A percentile compares a stretch with the other conserved stretches of the same genome.
phyloP scores from a whole-genome alignment of 2,329 filamentous ascomycete species.

The Calonectria crousiana region DNA sequence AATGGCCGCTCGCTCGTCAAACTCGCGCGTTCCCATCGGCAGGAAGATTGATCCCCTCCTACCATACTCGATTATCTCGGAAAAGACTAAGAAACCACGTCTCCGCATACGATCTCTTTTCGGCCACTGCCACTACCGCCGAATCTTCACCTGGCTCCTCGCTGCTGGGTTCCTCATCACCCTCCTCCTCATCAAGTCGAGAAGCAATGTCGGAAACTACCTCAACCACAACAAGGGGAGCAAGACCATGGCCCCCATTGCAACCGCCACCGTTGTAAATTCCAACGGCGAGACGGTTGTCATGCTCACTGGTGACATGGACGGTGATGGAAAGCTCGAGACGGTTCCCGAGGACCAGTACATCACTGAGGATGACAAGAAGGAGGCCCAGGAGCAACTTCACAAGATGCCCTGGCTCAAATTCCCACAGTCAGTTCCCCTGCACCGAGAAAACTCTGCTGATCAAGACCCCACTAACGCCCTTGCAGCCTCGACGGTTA shows the following conservation, averaged over 20 bases:
- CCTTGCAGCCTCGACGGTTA: conserved; percentile 79
- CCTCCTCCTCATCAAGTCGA: conserved; percentile 54
- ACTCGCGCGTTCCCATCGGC: conserved; percentile 45
- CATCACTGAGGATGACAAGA: conserved; percentile 46
- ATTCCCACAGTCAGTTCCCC: conserved; percentile 51
- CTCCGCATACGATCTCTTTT: conserved; percentile 60
- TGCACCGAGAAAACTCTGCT: neutral
- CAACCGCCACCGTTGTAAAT: conserved; percentile 43
- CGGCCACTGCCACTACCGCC: conserved; percentile 65
- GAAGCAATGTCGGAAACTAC: conserved; percentile 41
- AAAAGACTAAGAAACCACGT: conserved; percentile 51
- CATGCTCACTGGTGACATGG: conserved; percentile 46
- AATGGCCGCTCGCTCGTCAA: conserved; percentile 52
- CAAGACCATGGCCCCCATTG: conserved; percentile 40
- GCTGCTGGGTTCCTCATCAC: conserved; percentile 56
- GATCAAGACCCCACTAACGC: conserved; percentile 29
- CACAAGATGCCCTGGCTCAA: conserved; percentile 55
- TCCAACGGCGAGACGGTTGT: conserved; percentile 44
- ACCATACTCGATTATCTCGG: conserved; percentile 47
- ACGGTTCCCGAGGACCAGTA: conserved; percentile 40
- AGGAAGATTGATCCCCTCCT: conserved; percentile 50
- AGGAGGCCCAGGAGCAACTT: conserved; percentile 46
- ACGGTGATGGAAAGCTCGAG: conserved; percentile 44
- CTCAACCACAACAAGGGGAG: conserved; percentile 31
- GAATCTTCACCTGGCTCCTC: conserved; percentile 64